Conservation (phyloP, 495 filamentous ascomycete genomes). For the Aspergillus sclerotioniger region DNA sequence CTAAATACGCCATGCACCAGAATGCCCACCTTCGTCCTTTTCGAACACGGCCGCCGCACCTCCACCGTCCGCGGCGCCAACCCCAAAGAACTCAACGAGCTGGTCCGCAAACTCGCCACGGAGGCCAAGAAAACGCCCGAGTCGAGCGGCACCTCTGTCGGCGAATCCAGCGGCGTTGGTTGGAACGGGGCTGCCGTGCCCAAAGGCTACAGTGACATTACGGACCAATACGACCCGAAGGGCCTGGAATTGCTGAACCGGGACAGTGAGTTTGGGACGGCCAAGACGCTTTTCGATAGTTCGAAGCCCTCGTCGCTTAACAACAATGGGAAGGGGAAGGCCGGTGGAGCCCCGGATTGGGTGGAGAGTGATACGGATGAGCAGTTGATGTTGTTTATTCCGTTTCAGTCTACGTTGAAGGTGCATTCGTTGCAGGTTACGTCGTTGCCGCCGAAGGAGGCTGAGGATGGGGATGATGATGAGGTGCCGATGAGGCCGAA, state of each 20-base stretch:
- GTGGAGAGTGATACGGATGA: constrained; percentile 99
- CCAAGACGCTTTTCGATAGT: constrained; percentile 68
- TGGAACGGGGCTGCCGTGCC: constrained; percentile 78
- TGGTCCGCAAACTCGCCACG: constrained; percentile 68
- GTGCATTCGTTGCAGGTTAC: constrained; percentile 89
- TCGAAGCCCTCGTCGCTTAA: constrained; percentile 63
- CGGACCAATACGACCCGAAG: constrained; percentile 71
- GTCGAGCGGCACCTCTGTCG: constrained; percentile 41
- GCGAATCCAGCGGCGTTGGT: constrained; percentile 37
- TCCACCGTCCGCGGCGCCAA: constrained; percentile 75
- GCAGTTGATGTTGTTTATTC: constrained; percentile 91
- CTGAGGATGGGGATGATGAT: constrained; percentile 58
- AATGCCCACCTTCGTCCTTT: constrained; percentile 87
- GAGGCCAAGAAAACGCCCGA: constrained; percentile 60
- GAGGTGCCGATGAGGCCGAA: constrained; percentile 83
- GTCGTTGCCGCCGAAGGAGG: constrained; percentile 61
- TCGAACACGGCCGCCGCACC: constrained; percentile 67
- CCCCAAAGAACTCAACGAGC: constrained; percentile 60
- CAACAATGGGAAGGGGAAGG: constrained; percentile 56
- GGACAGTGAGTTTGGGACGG: constrained; percentile 65
- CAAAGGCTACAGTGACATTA: constrained; percentile 80
- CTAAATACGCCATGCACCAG: constrained; percentile 20
- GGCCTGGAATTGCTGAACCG: constrained; percentile 86
- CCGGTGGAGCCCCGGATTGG: constrained; percentile 65
- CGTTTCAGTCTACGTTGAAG: constrained; percentile 86